Evolutionary conservation across 1,284 basidiomycete genomes (phyloP).

Genomic region (Pulchroboletus neoregius): DNA sequence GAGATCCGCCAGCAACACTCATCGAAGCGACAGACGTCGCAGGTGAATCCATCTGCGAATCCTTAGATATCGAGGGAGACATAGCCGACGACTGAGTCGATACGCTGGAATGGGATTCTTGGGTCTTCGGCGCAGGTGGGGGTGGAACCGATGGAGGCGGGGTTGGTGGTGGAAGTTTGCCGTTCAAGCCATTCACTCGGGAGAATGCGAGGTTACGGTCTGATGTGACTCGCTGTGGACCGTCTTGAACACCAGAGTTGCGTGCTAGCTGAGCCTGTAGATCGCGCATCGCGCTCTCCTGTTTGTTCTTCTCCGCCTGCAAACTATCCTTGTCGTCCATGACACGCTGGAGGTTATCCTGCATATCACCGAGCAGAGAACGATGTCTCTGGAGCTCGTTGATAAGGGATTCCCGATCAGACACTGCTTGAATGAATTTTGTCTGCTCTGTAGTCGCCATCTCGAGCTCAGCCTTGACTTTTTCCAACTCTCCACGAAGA

Average conservation of each 20-base stretch:
- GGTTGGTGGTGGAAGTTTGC: constrained; percentile 83
- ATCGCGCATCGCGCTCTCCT: constrained; percentile 66
- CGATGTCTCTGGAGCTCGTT: constrained; percentile 75
- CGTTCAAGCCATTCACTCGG: constrained; percentile 55
- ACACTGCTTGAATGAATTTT: constrained; percentile 64
- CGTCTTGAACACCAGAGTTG: constrained; percentile 44
- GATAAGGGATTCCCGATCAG: constrained; percentile 66
- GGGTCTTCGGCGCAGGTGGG: constrained; percentile 69
- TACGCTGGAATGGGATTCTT: constrained; percentile 46
- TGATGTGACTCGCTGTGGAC: constrained; percentile 43
- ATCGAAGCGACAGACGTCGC: constrained; percentile 56
- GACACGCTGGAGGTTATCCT: constrained; percentile 68
- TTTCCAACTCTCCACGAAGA: constrained; percentile 51
- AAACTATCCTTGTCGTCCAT: constrained; percentile 79
- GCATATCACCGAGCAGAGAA: constrained; percentile 67
- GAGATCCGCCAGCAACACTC: constrained; percentile 29
- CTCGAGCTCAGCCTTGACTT: constrained; percentile 58
- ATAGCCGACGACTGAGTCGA: constrained; percentile 55
- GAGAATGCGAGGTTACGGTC: constrained; percentile 56
- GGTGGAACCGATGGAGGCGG: constrained; percentile 87
- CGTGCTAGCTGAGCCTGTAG: constrained; percentile 71
- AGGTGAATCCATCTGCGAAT: constrained; percentile 64
- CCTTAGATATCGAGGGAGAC: constrained; percentile 53
- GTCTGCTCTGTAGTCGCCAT: constrained; percentile 55
- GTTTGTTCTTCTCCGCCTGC: constrained; percentile 65